phyloP scores from a whole-genome alignment of 129 eudicot genomes.

The Lonicera japonica region DNA sequence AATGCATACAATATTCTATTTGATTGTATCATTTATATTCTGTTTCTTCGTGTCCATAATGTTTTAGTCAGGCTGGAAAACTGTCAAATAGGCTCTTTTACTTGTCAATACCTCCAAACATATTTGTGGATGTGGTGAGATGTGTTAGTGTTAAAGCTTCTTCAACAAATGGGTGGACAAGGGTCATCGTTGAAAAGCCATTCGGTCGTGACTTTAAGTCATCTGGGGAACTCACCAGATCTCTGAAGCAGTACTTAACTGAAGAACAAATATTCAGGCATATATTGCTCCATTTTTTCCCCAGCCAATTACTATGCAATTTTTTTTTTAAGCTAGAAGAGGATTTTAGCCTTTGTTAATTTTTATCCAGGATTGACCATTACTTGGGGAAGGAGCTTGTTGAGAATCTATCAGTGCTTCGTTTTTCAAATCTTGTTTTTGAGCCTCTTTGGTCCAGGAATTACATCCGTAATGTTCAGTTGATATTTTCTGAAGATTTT shows the following conservation, averaged over 20 bases:
- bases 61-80: conserved; percentile 43
- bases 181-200: conserved; percentile 97
- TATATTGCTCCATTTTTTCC: background rate
- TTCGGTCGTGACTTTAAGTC: conserved; percentile 88
- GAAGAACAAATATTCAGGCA: conserved; percentile 98
- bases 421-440: conserved; percentile 90
- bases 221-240: conserved; percentile 73
- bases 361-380: conserved; percentile 68
- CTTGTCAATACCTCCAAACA: conserved; percentile 84
- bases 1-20: too few species aligned
- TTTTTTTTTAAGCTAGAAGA: conserved; percentile 1
- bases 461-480: conserved; percentile 86
- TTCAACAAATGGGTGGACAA: conserved; percentile 83
- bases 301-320: background rate
- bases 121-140: conserved; percentile 79
- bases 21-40: background rate
- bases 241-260: conserved; percentile 57
- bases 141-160: conserved; percentile 81
- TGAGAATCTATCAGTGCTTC: conserved; percentile 83
- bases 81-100: conserved; percentile 78
- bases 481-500: conserved; percentile 92
- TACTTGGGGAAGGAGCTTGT: conserved; percentile 95
- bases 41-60: background rate
- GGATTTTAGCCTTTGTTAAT: background rate
- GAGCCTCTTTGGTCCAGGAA: conserved; percentile 98